phyloP scores from a whole-genome alignment of 441 rosid genomes.

The Euphorbia corollata region DNA sequence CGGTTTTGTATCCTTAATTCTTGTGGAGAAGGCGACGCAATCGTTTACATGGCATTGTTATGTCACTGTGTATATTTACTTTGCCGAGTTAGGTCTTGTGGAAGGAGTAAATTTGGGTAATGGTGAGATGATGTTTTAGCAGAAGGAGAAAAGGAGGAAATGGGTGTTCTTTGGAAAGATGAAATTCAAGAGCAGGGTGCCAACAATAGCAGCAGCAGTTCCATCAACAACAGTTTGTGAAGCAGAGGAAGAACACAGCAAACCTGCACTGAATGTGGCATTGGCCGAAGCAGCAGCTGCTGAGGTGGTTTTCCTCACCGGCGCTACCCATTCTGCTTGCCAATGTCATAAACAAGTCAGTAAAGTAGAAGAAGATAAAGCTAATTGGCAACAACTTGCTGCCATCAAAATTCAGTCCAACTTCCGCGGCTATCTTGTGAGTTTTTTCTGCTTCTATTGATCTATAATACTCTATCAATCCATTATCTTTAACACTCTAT shows the following conservation, averaged over 20 bases:
- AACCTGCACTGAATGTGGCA: conserved; percentile 41
- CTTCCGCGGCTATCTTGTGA: conserved; percentile 74
- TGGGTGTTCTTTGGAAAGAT: conserved; percentile 64
- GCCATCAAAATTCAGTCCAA: conserved; percentile 60
- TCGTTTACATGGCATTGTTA: too few relatives aligned
- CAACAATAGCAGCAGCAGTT: conserved; percentile 45
- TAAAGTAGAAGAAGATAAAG: conserved; percentile 13
- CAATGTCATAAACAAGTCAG: conserved; percentile 19
- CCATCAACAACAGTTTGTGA: conserved; percentile 27
- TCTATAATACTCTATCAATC: too few relatives aligned
- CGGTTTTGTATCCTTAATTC: too few relatives aligned
- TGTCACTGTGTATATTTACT: too few relatives aligned
- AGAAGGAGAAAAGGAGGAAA: conserved; percentile 61
- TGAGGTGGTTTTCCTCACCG: conserved; percentile 42
- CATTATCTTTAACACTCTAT: too few relatives aligned
- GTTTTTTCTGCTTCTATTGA: conserved; percentile 14
- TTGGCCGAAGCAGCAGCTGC: conserved; percentile 51
- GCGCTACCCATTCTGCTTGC: conserved; percentile 25
- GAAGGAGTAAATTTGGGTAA: too few relatives aligned
- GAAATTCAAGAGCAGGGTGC: conserved; percentile 38
- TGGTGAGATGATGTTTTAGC: conserved; percentile 3
- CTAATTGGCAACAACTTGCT: conserved; percentile 30
- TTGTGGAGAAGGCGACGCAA: too few relatives aligned
- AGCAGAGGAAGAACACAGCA: conserved; percentile 36
- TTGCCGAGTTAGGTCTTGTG: too few relatives aligned